These are phyloP conservation scores for Paecilomyces variotii DNA, from an alignment of 2,329 filamentous ascomycete species.

Conservation along the genomic window DNA sequence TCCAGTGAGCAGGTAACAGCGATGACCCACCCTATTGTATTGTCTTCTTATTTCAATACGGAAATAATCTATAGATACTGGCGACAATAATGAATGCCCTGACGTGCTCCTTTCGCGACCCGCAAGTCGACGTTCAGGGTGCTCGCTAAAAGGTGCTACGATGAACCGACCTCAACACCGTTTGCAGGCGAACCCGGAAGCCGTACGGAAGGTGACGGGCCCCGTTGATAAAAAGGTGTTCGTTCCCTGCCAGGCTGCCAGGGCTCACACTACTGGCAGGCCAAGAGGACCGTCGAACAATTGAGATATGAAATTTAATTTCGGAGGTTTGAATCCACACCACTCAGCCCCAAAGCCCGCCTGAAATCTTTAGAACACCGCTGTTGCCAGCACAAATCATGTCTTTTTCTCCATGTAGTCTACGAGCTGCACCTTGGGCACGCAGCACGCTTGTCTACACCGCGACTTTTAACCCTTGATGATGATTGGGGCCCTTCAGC, in stretches of 20 bases:
- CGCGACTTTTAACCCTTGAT: not conserved
- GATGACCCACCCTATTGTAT: not conserved
- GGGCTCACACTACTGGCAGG: not conserved
- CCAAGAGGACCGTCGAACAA: not conserved
- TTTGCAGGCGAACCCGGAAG: not conserved
- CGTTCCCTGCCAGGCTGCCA: not conserved
- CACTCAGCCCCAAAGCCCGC: not conserved
- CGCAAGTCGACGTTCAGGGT: not conserved
- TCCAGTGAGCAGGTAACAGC: not conserved
- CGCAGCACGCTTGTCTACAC: not conserved
- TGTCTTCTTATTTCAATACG: not conserved
- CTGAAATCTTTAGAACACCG: not conserved
- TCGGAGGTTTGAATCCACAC: not conserved
- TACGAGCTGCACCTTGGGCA: not conserved
- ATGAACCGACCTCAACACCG: not conserved
- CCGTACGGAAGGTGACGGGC: not conserved
- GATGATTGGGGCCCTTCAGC: not conserved
- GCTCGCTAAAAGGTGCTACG: not conserved
- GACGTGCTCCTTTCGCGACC: not conserved
- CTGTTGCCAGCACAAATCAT: not conserved
- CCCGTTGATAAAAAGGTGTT: not conserved
- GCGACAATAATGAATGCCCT: not conserved
- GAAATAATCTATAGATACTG: not conserved
- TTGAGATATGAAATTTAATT: not conserved
- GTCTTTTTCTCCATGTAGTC: not conserved